Percentiles rank a stretch among this genome's conserved stretches.
phyloP scores from a whole-genome alignment of 1,284 basidiomycete genomes.

The Fistulina hepatica region DNA sequence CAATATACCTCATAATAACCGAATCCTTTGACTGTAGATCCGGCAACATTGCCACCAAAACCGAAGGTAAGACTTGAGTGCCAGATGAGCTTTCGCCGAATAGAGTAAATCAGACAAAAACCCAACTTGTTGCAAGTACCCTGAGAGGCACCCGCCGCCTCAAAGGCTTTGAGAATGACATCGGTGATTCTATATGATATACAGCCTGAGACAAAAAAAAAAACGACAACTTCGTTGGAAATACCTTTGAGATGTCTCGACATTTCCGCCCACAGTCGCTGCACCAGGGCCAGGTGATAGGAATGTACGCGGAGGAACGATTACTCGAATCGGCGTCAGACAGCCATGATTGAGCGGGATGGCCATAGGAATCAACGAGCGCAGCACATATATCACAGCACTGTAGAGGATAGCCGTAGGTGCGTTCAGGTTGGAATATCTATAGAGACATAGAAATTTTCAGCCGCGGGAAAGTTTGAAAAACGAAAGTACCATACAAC shows the following conservation, averaged over 20 bases:
- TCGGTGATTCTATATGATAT: constrained; percentile 95
- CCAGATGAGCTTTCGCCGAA: constrained; percentile 14
- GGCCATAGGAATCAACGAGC: constrained; percentile 84
- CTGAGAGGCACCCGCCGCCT: constrained; percentile 87
- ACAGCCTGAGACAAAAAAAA: too few relatives aligned
- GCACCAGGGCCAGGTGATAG: constrained; percentile 71
- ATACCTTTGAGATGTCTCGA: constrained; percentile 86
- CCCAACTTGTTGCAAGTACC: constrained; percentile 85
- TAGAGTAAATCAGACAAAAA: constrained; percentile 1
- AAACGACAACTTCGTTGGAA: too few relatives aligned
- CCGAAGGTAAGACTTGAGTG: constrained; percentile 82
- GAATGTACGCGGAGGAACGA: too few relatives aligned
- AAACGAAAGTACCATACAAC: too few relatives aligned
- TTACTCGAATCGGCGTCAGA: constrained; percentile 63
- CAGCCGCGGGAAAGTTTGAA: too few relatives aligned
- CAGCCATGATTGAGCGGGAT: constrained; percentile 94
- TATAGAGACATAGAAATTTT: too few relatives aligned
- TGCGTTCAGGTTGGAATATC: constrained; percentile 85
- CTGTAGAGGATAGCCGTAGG: constrained; percentile 85
- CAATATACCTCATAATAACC: constrained; percentile 83
- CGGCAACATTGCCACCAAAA: constrained; percentile 77
- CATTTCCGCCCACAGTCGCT: constrained; percentile 93
- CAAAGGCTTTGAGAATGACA: constrained; percentile 89
- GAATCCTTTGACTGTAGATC: constrained; percentile 72
- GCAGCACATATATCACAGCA: constrained; percentile 92